Evolutionary conservation across 73 alveolate species (phyloP).

Genomic region (Blepharisma stoltei): DNA sequence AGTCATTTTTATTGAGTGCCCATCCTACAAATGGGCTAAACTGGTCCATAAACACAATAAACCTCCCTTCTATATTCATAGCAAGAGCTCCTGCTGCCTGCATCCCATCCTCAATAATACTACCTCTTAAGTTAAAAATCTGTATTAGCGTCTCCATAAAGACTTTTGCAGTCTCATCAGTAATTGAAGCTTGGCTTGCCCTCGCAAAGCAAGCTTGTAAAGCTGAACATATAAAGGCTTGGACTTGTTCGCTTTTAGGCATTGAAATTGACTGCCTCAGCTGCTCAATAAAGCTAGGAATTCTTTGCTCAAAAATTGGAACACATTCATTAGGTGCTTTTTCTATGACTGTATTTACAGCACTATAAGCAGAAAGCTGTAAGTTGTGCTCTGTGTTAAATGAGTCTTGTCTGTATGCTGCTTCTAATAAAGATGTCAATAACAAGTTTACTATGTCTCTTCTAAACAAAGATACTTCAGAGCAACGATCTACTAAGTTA

Average conservation of each 20-base stretch:
- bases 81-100: conserved; percentile 10
- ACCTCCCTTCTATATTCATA: background rate
- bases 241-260: background rate
- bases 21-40: conserved; percentile 3
- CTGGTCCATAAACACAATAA: background rate
- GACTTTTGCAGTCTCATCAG: background rate
- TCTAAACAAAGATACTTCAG: background rate
- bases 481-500: conserved; percentile 19
- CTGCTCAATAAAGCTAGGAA: background rate
- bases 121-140: background rate
- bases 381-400: background rate
- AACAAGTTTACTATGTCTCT: background rate
- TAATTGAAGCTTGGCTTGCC: background rate
- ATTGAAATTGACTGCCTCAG: background rate
- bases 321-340: conserved; percentile 12
- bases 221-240: background rate
- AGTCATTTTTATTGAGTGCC: background rate
- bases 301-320: background rate
- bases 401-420: conserved; percentile 14
- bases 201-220: background rate
- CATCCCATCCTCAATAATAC: conserved; percentile 3
- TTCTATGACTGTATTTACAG: background rate
- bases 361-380: conserved; percentile 9
- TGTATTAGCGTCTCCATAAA: background rate
- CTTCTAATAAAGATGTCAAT: background rate